Conservation (phyloP, 345 rosid species). For the Hypericum androsaemum region DNA sequence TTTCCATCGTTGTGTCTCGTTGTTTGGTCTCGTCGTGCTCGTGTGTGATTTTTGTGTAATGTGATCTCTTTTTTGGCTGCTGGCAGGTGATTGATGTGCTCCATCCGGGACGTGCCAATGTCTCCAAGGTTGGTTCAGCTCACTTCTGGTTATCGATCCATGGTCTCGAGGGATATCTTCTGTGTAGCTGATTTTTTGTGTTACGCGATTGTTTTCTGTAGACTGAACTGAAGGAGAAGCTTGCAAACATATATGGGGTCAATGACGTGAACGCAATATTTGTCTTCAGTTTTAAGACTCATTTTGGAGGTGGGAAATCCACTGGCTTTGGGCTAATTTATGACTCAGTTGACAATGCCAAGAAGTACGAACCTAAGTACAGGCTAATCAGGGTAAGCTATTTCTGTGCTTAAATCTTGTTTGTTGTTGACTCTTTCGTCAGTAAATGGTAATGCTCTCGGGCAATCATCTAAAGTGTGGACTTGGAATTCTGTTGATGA, state of each 20-base stretch:
- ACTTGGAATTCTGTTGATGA: too few relatives aligned
- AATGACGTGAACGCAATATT: constrained; percentile 85
- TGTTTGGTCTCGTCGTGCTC: not conserved
- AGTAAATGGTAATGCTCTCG: too few relatives aligned
- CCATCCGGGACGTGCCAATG: constrained; percentile 93
- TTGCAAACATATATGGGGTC: constrained; percentile 70
- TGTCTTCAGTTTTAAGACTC: constrained; percentile 91
- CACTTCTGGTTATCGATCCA: too few relatives aligned
- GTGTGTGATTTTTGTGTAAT: not conserved
- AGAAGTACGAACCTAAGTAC: constrained; percentile 94
- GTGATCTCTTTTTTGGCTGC: not conserved
- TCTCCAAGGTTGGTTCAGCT: constrained; percentile 69
- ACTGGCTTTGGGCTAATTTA: constrained; percentile 96
- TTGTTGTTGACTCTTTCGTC: too few relatives aligned
- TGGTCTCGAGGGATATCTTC: too few relatives aligned
- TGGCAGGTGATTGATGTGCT: constrained; percentile 88
- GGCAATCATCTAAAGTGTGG: too few relatives aligned
- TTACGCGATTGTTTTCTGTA: constrained; percentile 6
- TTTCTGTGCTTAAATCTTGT: too few relatives aligned
- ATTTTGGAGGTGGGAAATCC: constrained; percentile 98
- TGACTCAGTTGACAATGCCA: constrained; percentile 76
- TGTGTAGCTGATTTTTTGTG: not conserved
- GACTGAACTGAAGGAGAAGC: constrained; percentile 90
- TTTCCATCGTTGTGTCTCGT: not conserved
- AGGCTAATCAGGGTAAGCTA: constrained; percentile 87